phyloP scores from a whole-genome alignment of 2,329 filamentous ascomycete species.

The Zasmidium citrigriseum region DNA sequence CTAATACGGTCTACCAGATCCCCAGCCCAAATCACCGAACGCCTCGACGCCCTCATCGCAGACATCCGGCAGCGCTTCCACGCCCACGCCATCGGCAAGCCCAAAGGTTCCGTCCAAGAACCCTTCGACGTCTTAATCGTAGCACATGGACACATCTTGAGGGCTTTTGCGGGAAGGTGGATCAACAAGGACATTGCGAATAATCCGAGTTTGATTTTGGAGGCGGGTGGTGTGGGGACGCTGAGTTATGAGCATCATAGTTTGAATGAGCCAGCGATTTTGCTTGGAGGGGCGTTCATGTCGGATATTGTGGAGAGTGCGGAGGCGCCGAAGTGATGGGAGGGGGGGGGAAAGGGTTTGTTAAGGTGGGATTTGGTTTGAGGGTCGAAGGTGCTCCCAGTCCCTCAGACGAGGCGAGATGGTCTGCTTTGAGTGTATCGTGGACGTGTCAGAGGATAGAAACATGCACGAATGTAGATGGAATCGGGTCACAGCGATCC shows the following conservation, averaged over 20 bases:
- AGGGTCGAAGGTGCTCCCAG: too few species aligned
- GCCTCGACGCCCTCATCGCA: slow-evolving; percentile 73
- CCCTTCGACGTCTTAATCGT: slow-evolving; percentile 74
- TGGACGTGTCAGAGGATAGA: too few species aligned
- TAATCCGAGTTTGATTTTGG: slow-evolving; percentile 78
- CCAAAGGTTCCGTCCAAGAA: slow-evolving; percentile 35
- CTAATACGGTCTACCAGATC: too few species aligned
- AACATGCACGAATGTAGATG: too few species aligned
- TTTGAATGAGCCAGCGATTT: slow-evolving; percentile 53
- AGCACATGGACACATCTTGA: slow-evolving; percentile 85
- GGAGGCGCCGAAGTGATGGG: slow-evolving; percentile 18
- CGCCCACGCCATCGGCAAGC: slow-evolving; percentile 54
- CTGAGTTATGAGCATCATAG: slow-evolving; percentile 54
- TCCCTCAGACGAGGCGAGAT: too few species aligned
- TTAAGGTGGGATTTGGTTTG: background rate
- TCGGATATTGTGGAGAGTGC: slow-evolving; percentile 49
- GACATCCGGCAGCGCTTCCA: slow-evolving; percentile 64
- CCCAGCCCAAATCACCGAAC: slow-evolving; percentile 69
- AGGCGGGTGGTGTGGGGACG: slow-evolving; percentile 58
- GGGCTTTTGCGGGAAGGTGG: slow-evolving; percentile 88
- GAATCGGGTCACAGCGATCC: too few species aligned
- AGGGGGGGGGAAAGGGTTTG: background rate
- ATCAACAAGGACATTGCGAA: slow-evolving; percentile 70
- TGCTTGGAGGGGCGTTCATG: slow-evolving; percentile 54
- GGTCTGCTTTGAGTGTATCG: too few species aligned